Base-by-base conservation (phyloP, 331 rosid species). In the Malus hybrid region DNA sequence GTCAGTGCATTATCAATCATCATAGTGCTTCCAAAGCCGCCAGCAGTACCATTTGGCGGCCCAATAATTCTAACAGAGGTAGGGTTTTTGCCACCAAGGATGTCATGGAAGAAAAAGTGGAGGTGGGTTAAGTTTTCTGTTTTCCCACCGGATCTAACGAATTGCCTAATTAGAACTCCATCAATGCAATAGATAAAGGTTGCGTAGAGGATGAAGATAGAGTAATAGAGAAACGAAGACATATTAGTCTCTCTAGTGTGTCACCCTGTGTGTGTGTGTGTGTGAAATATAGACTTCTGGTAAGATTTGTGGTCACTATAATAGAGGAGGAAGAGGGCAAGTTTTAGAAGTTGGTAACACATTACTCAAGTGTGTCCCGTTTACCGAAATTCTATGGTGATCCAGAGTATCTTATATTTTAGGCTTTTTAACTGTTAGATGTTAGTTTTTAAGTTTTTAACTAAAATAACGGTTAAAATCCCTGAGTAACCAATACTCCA, bases 91-190 rank as follows among this genome's bases (percentile, higher is more conserved):
- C 83, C 82, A 20, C 71, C 62, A 15, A 83, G 63, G 15, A 81
- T 77, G 79, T 87, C 92, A 32, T 89, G 95, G 84, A 84, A 84
- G 79, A 78, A 89, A 75, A 89, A 87, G 46, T 87, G 95, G 24
- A 89, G 75, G 16, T 53, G 79, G 73, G 79, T 80, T 10, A 53
- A n/a, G 34, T 78, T 84, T 22, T 82, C 78, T 5, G 73, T 26
- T 4, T 20, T 73, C 5, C 77, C 24, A 10, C 69, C 50, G 15
- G 80, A 71, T 32, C 79, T 36, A 29, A 32, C 5, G 48, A 77
- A 77, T 44, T 78, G 77, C 36, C 71, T 66, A 24, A 77, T 73
- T 77, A 86, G 82, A 7, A 52, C 60, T 68, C 86, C 90, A 58
- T 68, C 22, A 75, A 68, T 74, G 19, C 71, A 28, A 42, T 57